Evolutionary conservation across 352 stramenopile genomes (phyloP), one percentile per base, ranked within the genome.

Genomic region (Globisporangium splendens): DNA sequence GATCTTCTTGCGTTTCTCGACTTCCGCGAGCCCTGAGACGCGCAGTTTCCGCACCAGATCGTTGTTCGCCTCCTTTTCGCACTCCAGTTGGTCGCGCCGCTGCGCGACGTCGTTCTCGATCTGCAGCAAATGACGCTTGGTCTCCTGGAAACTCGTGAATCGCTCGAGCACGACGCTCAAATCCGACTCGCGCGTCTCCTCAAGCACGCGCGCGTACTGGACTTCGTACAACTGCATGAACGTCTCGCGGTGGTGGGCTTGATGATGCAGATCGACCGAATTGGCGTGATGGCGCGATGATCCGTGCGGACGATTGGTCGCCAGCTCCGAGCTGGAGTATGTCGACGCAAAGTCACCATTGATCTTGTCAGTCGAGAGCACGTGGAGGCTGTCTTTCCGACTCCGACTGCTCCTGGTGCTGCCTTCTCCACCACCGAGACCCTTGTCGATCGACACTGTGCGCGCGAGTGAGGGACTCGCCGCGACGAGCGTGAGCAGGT

Each of bases 191-290:
- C 68, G 50, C 0, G 80, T 83, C 55, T 85, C 61, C 8, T 61
- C 56, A 2, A 91, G 60, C 13, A 87, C 71, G 3, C 69, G 70
- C 2, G 73, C 74, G 56, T 85, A 90, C 43, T 88, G 76, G 0
- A 58, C 69, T 59, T 90, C 80, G 56, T 86, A 86, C 4, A 83
- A 59, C 11, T 83, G 68, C 61, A 83, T 83, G 20, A 81, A 60
- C n/a, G 74, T 72, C 58, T 90, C 77, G 1, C 75, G 69, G 50
- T 65, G 48, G 31, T 59, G 38, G 35, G 69, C 43, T 12, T 17
- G 38, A 65, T 61, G 17, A 49, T 70, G 57, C 59, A 74, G 54
- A 55, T 83, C 55, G 15, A 39, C 38, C 22, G 62, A 57, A 17
- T 68, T 67, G n/a, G 63, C 72, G 24, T 60, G 57, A 41, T 72